A percentile compares a stretch with the other conserved stretches of the same genome.
These are phyloP conservation scores for Aspergillus avenaceus DNA, from an alignment of 495 filamentous ascomycete species.

Conservation along the genomic window DNA sequence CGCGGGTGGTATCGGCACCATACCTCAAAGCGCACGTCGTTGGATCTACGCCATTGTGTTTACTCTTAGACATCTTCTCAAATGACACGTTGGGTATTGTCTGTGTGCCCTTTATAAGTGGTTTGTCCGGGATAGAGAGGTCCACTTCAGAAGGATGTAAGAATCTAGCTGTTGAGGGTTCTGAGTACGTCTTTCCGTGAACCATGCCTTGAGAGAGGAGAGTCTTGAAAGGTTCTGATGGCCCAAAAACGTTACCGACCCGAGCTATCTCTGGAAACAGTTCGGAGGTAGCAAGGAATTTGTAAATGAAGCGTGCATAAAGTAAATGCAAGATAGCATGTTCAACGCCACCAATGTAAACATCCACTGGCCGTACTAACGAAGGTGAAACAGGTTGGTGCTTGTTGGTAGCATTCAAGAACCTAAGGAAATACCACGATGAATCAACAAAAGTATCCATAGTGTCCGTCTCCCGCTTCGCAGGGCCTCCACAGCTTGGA, in stretches of 20 bases:
- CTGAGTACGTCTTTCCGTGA: slow-evolving; percentile 76
- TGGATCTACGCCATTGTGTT: slow-evolving; percentile 90
- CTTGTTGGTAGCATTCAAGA: slow-evolving; percentile 63
- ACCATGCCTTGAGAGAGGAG: slow-evolving; percentile 91
- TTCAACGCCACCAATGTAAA: slow-evolving; percentile 85
- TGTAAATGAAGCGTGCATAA: slow-evolving; percentile 87
- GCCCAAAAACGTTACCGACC: slow-evolving; percentile 19
- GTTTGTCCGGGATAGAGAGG: slow-evolving; percentile 49
- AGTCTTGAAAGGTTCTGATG: slow-evolving; percentile 69
- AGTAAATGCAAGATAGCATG: slow-evolving; percentile 91
- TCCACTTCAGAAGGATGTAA: slow-evolving; percentile 76
- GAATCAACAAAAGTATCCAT: slow-evolving; percentile 97
- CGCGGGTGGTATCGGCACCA: slow-evolving; percentile 79
- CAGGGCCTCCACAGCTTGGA: slow-evolving; percentile 64
- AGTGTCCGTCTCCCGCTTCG: slow-evolving; percentile 83
- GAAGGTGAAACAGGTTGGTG: slow-evolving; percentile 55
- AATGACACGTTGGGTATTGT: slow-evolving; percentile 57
- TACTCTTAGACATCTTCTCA: slow-evolving; percentile 97
- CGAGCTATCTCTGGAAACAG: slow-evolving; percentile 45
- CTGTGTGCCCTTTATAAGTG: slow-evolving; percentile 56
- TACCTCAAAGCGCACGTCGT: slow-evolving; percentile 62
- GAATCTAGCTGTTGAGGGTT: slow-evolving; percentile 72
- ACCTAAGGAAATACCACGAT: slow-evolving; percentile 88
- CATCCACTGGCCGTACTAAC: slow-evolving; percentile 66
- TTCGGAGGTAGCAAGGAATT: slow-evolving; percentile 64